Conservation (phyloP, 208 protist species). For the Crithidia brevicula region DNA sequence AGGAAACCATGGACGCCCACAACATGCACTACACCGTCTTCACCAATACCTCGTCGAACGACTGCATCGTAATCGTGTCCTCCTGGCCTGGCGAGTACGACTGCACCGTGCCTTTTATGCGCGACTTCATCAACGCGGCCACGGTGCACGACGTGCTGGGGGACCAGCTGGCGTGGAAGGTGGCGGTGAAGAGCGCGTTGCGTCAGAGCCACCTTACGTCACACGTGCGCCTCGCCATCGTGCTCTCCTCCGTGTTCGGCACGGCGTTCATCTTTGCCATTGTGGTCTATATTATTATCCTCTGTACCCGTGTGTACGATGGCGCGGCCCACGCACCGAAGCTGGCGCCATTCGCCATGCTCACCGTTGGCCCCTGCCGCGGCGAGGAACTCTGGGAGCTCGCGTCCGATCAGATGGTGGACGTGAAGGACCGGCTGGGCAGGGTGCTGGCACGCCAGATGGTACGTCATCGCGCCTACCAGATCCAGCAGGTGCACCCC, state of each 20-base stretch:
- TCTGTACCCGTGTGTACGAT: slow-evolving; percentile 61
- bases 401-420: slow-evolving; percentile 58
- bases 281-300: slow-evolving; percentile 32
- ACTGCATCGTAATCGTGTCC: slow-evolving; percentile 22
- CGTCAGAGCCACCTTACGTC: slow-evolving; percentile 15
- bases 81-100: slow-evolving; percentile 4
- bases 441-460: slow-evolving; percentile 46
- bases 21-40: slow-evolving; percentile 30
- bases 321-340: slow-evolving; percentile 64
- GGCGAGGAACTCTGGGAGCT: slow-evolving; percentile 74
- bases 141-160: slow-evolving; percentile 32
- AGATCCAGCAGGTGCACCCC: slow-evolving; percentile 73
- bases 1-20: slow-evolving; percentile 7
- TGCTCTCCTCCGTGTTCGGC: slow-evolving; percentile 36
- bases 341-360: slow-evolving; percentile 70
- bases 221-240: slow-evolving; percentile 21
- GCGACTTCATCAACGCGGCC: slow-evolving; percentile 16
- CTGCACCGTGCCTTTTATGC: slow-evolving; percentile 14
- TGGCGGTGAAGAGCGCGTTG: slow-evolving; percentile 29
- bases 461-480: slow-evolving; percentile 51
- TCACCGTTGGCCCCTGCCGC: slow-evolving; percentile 66
- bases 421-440: slow-evolving; percentile 52
- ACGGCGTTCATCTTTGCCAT: slow-evolving; percentile 36
- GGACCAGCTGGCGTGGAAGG: slow-evolving; percentile 34
- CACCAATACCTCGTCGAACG: background rate